Conservation (phyloP, 768 basidiomycete genomes). For the Leccinellum rugosiceps region DNA sequence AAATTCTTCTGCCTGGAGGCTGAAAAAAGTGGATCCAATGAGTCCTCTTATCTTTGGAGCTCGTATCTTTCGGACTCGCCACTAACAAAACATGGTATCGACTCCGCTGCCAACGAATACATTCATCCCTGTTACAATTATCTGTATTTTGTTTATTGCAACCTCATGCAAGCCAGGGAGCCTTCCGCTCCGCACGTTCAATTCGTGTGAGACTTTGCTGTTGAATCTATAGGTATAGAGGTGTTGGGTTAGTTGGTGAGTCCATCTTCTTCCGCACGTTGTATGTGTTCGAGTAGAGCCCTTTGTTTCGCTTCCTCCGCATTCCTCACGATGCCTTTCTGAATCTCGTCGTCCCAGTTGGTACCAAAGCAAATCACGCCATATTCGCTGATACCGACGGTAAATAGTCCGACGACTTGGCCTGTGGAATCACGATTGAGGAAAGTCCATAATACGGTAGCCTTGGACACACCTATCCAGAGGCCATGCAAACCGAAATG, state of each 20-base stretch:
- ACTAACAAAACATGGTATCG: neutral
- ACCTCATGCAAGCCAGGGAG: neutral
- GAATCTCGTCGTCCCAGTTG: conserved; percentile 46
- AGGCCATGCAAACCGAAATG: conserved; percentile 47
- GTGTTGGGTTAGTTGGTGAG: conserved; percentile 17
- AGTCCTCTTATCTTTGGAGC: too few relatives aligned
- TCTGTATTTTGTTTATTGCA: neutral
- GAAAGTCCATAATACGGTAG: neutral
- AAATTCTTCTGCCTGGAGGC: too few relatives aligned
- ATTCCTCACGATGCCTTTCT: conserved; percentile 38
- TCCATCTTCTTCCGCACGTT: conserved; percentile 7
- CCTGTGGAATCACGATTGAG: conserved; percentile 37
- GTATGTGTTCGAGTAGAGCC: conserved; percentile 21
- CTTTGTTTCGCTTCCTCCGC: conserved; percentile 31
- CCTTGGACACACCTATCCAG: conserved; percentile 42
- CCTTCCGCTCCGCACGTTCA: neutral
- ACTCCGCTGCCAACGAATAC: neutral
- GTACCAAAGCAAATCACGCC: conserved; percentile 53
- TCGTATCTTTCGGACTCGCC: too few relatives aligned
- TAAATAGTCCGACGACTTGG: conserved; percentile 69
- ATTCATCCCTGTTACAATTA: neutral
- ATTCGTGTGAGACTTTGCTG: neutral
- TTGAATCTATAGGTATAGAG: neutral
- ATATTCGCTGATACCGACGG: conserved; percentile 70
- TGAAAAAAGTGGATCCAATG: too few relatives aligned